Conservation (phyloP, 345 rosid genomes). For the Eucalyptus viminalis region DNA sequence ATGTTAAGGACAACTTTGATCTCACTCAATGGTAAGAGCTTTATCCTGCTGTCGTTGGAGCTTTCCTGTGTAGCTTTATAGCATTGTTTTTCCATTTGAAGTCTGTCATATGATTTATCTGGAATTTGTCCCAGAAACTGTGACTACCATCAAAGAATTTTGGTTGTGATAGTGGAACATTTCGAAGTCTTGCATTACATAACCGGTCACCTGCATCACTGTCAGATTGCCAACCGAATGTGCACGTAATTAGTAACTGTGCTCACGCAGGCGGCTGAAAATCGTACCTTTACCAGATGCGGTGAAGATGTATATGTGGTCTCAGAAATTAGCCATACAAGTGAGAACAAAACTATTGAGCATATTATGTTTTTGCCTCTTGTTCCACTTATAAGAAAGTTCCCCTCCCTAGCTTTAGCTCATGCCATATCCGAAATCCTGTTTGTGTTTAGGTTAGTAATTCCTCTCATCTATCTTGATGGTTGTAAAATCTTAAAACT, state of each 20-base stretch:
- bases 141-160: neutral
- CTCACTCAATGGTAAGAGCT: neutral
- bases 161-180: neutral
- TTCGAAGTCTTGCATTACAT: neutral
- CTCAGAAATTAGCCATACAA: slow-evolving; percentile 67
- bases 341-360: slow-evolving; percentile 28
- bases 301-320: slow-evolving; percentile 81
- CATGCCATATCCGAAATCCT: neutral
- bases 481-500: neutral
- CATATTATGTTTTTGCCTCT: neutral
- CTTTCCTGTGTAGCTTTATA: neutral
- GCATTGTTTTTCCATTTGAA: neutral
- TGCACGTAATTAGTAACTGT: neutral
- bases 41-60: neutral
- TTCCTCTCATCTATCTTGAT: neutral
- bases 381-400: neutral
- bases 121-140: neutral
- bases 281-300: slow-evolving; percentile 65
- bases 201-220: neutral
- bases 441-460: neutral
- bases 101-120: neutral
- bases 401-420: neutral
- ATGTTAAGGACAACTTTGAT: neutral
- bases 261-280: slow-evolving; percentile 46
- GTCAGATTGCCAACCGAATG: neutral